phyloP scores from a whole-genome alignment of 371 early-diverging fungal genomes.

The Chytridium lagenaria region DNA sequence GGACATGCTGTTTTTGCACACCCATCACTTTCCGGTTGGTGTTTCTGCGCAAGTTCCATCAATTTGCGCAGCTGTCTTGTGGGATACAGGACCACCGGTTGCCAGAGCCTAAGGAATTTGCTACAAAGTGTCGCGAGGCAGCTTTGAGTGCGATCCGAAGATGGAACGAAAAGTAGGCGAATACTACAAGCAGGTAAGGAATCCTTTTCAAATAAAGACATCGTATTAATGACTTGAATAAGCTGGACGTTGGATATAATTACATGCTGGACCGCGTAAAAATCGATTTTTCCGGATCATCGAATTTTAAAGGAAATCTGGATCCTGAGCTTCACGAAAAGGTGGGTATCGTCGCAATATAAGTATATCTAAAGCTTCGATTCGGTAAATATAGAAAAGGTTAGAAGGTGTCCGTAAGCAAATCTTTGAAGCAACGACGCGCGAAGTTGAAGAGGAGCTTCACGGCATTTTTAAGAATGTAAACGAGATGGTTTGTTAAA shows the following conservation, averaged over 20 bases:
- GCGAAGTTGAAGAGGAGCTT: constrained; percentile 1
- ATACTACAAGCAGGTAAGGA: background rate
- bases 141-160: background rate
- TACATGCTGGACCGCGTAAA: background rate
- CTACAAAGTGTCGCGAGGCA: background rate
- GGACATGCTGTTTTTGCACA: background rate
- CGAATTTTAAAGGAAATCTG: background rate
- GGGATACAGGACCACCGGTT: background rate
- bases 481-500: background rate
- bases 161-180: background rate
- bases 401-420: too few species aligned
- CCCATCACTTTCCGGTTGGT: background rate
- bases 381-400: too few species aligned
- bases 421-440: too few species aligned
- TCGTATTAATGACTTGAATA: background rate
- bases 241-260: background rate
- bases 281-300: background rate
- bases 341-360: background rate
- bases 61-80: background rate
- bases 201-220: background rate
- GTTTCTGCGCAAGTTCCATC: background rate
- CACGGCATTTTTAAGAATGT: background rate
- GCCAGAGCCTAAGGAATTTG: background rate
- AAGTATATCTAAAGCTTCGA: too few species aligned
- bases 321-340: background rate